Evolutionary conservation across 2,329 filamentous ascomycete genomes (phyloP), one percentile per base, ranked within the genome.

Genomic region (Cryphonectria carpinicola): DNA sequence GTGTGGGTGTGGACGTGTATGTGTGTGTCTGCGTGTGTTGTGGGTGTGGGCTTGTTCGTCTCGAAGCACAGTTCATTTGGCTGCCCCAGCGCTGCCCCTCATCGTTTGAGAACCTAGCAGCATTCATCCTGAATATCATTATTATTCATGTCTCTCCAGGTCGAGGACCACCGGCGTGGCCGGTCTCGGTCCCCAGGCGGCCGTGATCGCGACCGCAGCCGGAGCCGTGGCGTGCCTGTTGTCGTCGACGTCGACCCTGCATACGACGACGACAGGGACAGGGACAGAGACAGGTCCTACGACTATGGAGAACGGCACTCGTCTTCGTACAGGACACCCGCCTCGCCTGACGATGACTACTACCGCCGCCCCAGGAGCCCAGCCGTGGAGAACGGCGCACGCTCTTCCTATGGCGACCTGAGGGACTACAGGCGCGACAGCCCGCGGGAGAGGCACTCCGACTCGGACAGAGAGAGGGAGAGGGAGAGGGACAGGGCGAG

Each of bases 111-210:
- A 22, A 25, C 5, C 61, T 25, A 19, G 37, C 41, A 13, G n/a
- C 22, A n/a, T 11, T 17, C 25, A 4, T 8, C 22, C 61, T 19
- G 19, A 46, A n/a, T 35, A n/a, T 32, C 10, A 11, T 14, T 19
- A 37, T 32, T 22, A 4, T 14, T 19, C 75, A 89, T 88, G 86
- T 88, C 87, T 74, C 81, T 88, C 61, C 80, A 82, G 69, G 83
- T 86, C 67, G 84, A 85, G 71, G 82, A 84, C 69, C 77, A 77
- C 70, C 78, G 79, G 65, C 81, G 83, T 68, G 83, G 80, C 65
- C 85, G 85, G 67, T 85, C 85, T 66, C 81, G 82, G 67, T 88
- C 86, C 0, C 81, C 80, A 63, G 81, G 78, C 76, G 83, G 80
- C 77, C 77, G 77, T 8, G 77, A 78, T 69, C 77, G 77, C 66